Base-by-base conservation (phyloP, 768 basidiomycete genomes). In the Gymnopilus junonius region DNA sequence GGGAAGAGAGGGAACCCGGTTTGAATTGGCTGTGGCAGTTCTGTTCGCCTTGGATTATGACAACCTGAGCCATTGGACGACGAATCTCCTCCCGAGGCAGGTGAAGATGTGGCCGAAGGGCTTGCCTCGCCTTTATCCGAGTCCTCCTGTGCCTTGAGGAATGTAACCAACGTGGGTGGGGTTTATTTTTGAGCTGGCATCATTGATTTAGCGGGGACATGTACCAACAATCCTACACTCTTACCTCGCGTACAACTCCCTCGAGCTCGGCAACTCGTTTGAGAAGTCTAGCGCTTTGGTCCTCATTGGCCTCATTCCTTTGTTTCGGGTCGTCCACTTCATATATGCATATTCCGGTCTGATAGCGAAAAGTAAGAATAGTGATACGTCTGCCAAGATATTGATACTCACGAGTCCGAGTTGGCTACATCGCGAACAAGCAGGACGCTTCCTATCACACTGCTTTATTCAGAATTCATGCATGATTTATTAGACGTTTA, bases 311-410 rank as follows among this genome's bases (percentile, higher is more conserved):
- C 54, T 82, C 81, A 12, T 76, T 77, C 69, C 85, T 81, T 73
- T 87, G 84, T 63, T 74, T 85, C 25, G 89, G 88, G 68, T 92
- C 90, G 68, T 93, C 92, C 7, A 93, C 86, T 72, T 94, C 91
- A 68, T 94, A 94, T 10, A 93, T 89, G 70, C 92, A 94, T 4
- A 92, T 79, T 1, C 91, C 92, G 51, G 90, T 93, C 90, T 92
- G 31, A 15, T 12, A 87, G 84, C 0, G 81, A 29, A 65, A 43
- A 46, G n/a, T 51, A 65, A 37, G 11, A 45, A 17, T 55, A 35
- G 55, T 43, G 21, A 29, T 40, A 17, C 39, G 27, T 39, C 12
- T 31, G 20, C 20, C 2, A 29, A 31, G 37, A 53, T 48, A 34
- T 61, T 32, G 11, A 25, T 7, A 73, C 77, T 45, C 63, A 83